Evolutionary conservation across 345 rosid species (phyloP).

Genomic region (Eucalyptus fibrosa): DNA sequence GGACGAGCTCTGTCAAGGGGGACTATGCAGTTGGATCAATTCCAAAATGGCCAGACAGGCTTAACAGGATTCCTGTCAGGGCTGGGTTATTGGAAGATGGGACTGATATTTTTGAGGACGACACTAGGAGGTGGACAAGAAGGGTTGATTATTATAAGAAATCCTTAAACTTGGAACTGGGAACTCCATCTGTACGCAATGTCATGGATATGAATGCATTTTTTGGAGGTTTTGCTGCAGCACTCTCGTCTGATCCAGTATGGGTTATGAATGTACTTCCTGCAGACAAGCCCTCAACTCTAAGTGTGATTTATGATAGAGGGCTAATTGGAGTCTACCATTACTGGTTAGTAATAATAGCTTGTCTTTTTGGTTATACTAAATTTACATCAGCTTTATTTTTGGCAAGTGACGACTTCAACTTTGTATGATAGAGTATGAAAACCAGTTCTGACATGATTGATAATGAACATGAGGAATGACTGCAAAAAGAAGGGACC

Average conservation of each 20-base stretch:
- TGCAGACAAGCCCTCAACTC: constrained; percentile 61
- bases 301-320: constrained; percentile 68
- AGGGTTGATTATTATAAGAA: constrained; percentile 78
- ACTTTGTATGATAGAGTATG: neutral
- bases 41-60: constrained; percentile 79
- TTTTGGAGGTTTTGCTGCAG: constrained; percentile 95
- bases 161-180: constrained; percentile 49
- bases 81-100: constrained; percentile 61
- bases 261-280: constrained; percentile 98
- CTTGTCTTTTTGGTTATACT: neutral
- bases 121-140: constrained; percentile 78
- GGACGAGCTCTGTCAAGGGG: constrained; percentile 47
- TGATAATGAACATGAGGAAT: neutral
- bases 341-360: constrained; percentile 6
- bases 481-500: neutral
- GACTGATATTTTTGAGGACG: constrained; percentile 74
- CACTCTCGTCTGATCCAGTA: constrained; percentile 64
- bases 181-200: constrained; percentile 70
- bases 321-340: constrained; percentile 85
- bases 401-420: neutral
- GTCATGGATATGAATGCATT: constrained; percentile 93
- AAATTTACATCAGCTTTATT: neutral
- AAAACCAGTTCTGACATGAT: neutral
- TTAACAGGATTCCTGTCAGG: constrained; percentile 58
- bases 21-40: constrained; percentile 55